Conservation (phyloP, 306 rosid species). For the Cucumis melo region DNA sequence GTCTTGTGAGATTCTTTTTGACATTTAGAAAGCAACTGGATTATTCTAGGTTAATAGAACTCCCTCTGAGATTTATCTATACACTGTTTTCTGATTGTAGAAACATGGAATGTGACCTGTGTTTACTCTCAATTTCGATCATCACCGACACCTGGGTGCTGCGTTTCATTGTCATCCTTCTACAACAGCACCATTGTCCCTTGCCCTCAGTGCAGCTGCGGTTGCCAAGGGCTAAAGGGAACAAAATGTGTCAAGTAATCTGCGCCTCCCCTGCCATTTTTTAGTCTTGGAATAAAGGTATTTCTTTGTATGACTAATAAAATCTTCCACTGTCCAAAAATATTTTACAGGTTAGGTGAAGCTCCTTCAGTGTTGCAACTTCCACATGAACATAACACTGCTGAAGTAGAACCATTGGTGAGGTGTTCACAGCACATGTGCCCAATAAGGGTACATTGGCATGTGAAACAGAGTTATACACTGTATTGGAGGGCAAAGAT, state of each 20-base stretch:
- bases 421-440: conserved; percentile 70
- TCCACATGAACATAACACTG: conserved; percentile 9
- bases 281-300: neutral
- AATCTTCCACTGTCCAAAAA: neutral
- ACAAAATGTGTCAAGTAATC: conserved; percentile 42
- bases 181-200: conserved; percentile 45
- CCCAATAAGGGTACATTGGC: conserved; percentile 78
- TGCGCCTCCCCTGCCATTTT: neutral
- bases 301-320: neutral
- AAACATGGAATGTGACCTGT: conserved; percentile 71
- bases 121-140: conserved; percentile 51
- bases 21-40: neutral
- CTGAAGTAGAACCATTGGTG: conserved; percentile 19
- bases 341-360: conserved; percentile 31
- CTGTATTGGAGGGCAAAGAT: conserved; percentile 73
- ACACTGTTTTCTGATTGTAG: conserved; percentile 20
- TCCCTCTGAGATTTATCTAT: conserved; percentile 8
- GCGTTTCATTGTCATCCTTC: conserved; percentile 73
- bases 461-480: conserved; percentile 58
- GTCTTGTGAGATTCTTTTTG: neutral
- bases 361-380: conserved; percentile 27
- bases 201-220: conserved; percentile 70
- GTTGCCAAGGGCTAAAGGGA: conserved; percentile 47
- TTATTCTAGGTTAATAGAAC: neutral
- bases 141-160: conserved; percentile 52